Conservation (phyloP, 2,329 filamentous ascomycete genomes). For the Aspergillus oerlinghausenensis region DNA sequence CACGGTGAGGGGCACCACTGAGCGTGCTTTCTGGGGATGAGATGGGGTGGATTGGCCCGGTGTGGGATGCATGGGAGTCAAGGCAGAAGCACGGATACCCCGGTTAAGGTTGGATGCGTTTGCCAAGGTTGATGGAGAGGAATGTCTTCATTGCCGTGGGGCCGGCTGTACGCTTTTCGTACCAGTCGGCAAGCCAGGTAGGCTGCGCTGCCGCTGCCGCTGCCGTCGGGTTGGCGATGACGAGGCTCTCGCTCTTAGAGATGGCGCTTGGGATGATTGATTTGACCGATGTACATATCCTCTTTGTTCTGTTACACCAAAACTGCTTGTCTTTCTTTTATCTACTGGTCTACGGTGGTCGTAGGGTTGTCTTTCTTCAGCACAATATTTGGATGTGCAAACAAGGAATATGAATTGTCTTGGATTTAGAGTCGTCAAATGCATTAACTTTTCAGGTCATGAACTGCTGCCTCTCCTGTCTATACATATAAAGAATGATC, state of each 20-base stretch:
- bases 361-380: not conserved
- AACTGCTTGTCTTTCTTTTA: slow-evolving; percentile 8
- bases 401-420: not conserved
- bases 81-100: slow-evolving; percentile 14
- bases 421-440: not conserved
- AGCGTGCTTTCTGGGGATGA: slow-evolving; percentile 1
- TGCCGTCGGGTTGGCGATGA: slow-evolving; percentile 6
- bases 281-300: slow-evolving; percentile 35
- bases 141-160: slow-evolving; percentile 3
- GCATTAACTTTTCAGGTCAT: not conserved
- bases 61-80: slow-evolving; percentile 14
- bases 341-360: not conserved
- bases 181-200: not conserved
- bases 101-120: not conserved
- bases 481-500: slow-evolving; percentile 1
- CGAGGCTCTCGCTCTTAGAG: slow-evolving; percentile 16
- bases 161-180: not conserved
- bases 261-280: slow-evolving; percentile 28
- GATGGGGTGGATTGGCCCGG: slow-evolving; percentile 5
- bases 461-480: slow-evolving; percentile 4
- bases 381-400: not conserved
- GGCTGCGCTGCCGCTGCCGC: slow-evolving; percentile 7
- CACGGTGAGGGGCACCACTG: slow-evolving; percentile 56
- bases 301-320: slow-evolving; percentile 23
- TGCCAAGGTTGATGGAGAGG: not conserved